Evolutionary conservation across 495 filamentous ascomycete genomes (phyloP).

Genomic region (Aspergillus diversus): DNA sequence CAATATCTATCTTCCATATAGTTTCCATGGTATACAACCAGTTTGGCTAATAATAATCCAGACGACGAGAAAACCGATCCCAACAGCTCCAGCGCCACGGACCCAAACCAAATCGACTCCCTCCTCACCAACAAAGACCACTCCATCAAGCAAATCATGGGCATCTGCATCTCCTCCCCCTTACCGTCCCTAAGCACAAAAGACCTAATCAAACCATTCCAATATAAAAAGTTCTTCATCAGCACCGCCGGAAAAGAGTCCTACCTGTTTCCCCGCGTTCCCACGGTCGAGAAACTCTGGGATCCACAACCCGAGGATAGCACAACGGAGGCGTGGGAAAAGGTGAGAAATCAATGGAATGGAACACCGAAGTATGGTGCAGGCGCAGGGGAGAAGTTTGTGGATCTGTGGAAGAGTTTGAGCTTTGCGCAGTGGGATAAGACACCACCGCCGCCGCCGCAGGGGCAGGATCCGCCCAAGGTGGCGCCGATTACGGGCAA

Average conservation of each 20-base stretch:
- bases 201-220: neutral
- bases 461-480: neutral
- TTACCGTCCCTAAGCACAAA: neutral
- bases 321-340: neutral
- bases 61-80: neutral
- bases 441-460: neutral
- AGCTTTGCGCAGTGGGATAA: neutral
- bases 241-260: neutral
- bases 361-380: neutral
- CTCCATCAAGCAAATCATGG: neutral
- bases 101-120: neutral
- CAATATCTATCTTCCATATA: too few relatives aligned
- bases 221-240: constrained; percentile 13
- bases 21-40: too few relatives aligned
- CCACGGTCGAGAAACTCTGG: neutral
- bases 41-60: too few relatives aligned
- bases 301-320: neutral
- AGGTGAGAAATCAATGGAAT: constrained; percentile 9
- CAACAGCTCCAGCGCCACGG: neutral
- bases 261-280: neutral
- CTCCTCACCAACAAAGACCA: neutral
- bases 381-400: neutral
- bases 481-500: neutral
- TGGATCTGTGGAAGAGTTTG: neutral
- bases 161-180: constrained; percentile 7